Conservation (phyloP, 202 grass and related monocot species). For the Thinopyrum obtusiflorum region DNA sequence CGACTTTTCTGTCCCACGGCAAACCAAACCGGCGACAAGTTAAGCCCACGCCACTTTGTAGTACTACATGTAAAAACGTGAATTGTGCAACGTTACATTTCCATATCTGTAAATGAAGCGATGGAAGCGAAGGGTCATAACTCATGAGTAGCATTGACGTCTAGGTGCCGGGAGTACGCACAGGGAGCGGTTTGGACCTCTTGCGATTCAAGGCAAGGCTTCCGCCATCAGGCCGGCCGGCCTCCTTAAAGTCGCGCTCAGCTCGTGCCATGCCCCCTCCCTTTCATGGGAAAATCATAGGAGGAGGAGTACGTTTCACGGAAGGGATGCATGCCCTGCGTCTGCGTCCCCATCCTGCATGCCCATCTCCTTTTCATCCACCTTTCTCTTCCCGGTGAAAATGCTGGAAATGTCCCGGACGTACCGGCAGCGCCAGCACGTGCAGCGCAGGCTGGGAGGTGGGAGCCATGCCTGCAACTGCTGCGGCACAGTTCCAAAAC, state of each 20-base stretch:
- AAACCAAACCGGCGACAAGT: neutral
- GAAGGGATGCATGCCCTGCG: neutral
- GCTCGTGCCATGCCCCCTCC: neutral
- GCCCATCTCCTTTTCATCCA: neutral
- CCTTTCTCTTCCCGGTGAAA: neutral
- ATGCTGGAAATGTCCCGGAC: neutral
- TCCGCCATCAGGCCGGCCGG: neutral
- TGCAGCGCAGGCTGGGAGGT: neutral
- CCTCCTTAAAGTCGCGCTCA: neutral
- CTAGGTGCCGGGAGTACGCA: neutral
- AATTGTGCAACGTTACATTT: neutral
- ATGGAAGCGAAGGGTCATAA: neutral
- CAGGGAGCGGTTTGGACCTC: neutral
- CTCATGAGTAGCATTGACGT: neutral
- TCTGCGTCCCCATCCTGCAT: neutral
- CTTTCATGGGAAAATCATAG: neutral
- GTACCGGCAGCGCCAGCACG: neutral
- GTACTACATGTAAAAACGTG: neutral
- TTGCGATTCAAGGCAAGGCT: neutral
- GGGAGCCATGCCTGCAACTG: neutral
- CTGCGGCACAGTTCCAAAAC: neutral
- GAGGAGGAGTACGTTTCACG: neutral
- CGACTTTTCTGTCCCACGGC: too few relatives aligned
- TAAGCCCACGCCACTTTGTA: neutral
- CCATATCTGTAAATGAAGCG: neutral